phyloP scores from a whole-genome alignment of 169 alveolate species.

The Plasmodium blacklocki region DNA sequence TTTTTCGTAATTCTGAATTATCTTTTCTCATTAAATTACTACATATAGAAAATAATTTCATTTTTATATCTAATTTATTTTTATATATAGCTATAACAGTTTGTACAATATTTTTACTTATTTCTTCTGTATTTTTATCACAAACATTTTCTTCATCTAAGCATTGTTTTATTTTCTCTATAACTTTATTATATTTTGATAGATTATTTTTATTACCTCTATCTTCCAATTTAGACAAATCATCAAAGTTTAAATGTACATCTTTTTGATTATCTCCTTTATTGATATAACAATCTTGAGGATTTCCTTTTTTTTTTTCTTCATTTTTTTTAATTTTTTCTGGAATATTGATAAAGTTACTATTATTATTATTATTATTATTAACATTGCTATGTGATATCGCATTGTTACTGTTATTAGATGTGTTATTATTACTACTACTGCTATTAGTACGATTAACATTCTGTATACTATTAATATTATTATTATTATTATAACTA shows the following conservation, averaged over 20 bases:
- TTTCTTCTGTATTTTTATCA: slow-evolving; percentile 8
- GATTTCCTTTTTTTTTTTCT: slow-evolving; percentile 13
- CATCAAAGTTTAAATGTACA: no score
- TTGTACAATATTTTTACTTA: slow-evolving; percentile 59
- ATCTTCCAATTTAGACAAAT: neutral
- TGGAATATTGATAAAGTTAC: neutral
- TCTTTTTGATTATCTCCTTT: neutral
- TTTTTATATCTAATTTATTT: slow-evolving; percentile 51
- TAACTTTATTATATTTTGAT: slow-evolving; percentile 31
- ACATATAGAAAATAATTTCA: slow-evolving; percentile 58
- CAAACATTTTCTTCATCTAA: slow-evolving; percentile 34
- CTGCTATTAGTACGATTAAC: no score
- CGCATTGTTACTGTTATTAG: neutral
- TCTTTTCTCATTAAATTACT: slow-evolving; percentile 49
- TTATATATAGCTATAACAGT: slow-evolving; percentile 29
- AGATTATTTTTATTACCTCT: slow-evolving; percentile 10
- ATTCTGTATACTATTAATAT: neutral
- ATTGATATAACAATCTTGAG: neutral
- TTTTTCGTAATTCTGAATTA: slow-evolving; percentile 58
- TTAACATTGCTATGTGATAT: neutral
- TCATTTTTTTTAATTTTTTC: neutral
- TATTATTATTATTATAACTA: neutral
- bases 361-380: neutral
- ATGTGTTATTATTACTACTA: neutral
- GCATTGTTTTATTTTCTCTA: slow-evolving; percentile 51